Percentiles rank a stretch among this genome's conserved stretches.
phyloP scores from a whole-genome alignment of 768 basidiomycete genomes.

The Hirschioporus abietinus region DNA sequence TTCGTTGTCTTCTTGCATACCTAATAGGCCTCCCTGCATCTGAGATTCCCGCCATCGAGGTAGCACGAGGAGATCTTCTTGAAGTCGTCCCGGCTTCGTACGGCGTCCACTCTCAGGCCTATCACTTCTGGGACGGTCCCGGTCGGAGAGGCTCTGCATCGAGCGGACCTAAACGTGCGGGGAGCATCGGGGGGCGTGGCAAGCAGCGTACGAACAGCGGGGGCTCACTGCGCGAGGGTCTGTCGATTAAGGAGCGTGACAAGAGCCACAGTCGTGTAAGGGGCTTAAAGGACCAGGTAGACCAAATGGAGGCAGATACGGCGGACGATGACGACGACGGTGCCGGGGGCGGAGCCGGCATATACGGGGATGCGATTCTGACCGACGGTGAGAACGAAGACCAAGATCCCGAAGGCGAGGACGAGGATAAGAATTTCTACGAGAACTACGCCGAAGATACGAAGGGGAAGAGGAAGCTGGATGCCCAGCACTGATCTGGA shows the following conservation, averaged over 20 bases:
- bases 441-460: constrained; percentile 78
- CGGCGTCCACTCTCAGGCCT: constrained; percentile 85
- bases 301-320: background rate
- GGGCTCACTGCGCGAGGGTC: background rate
- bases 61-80: constrained; percentile 93
- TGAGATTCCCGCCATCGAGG: constrained; percentile 96
- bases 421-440: constrained; percentile 77
- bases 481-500: constrained; percentile 8
- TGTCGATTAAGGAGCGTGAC: background rate
- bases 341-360: constrained; percentile 26
- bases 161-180: background rate
- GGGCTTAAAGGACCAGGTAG: background rate
- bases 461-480: constrained; percentile 27
- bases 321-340: constrained; percentile 21
- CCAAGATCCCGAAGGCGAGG: constrained; percentile 28
- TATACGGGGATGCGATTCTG: background rate
- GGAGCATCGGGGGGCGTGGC: background rate
- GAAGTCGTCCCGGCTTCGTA: constrained; percentile 88
- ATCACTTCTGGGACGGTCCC: constrained; percentile 90
- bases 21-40: constrained; percentile 91
- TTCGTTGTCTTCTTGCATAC: constrained; percentile 90
- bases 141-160: constrained; percentile 41
- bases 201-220: background rate
- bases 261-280: background rate
- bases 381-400: constrained; percentile 21